phyloP scores from a whole-genome alignment of 1,139 yeast species.

The Kodamaea derodonti region DNA sequence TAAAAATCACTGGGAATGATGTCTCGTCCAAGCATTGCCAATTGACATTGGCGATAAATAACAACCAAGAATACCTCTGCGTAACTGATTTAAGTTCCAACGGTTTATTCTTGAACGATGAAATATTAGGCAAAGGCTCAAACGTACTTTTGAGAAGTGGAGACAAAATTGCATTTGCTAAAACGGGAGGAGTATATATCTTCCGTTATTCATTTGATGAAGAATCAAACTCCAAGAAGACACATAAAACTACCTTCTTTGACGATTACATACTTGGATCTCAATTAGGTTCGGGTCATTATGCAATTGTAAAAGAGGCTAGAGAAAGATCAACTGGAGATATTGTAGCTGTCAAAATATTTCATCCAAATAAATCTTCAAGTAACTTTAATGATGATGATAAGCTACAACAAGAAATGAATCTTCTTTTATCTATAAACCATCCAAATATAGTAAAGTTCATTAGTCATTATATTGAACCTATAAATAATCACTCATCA shows the following conservation, averaged over 20 bases:
- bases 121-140: slow-evolving; percentile 42
- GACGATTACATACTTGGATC: slow-evolving; percentile 60
- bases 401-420: slow-evolving; percentile 65
- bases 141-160: slow-evolving; percentile 55
- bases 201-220: slow-evolving; percentile 44
- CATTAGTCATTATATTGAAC: slow-evolving; percentile 66
- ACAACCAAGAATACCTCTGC: slow-evolving; percentile 40
- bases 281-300: slow-evolving; percentile 72
- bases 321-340: slow-evolving; percentile 53
- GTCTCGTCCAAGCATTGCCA: slow-evolving; percentile 67
- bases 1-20: slow-evolving; percentile 53
- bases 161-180: slow-evolving; percentile 61
- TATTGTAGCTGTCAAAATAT: slow-evolving; percentile 70
- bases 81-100: slow-evolving; percentile 61
- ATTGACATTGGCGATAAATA: slow-evolving; percentile 36
- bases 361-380: slow-evolving; percentile 55
- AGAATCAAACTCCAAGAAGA: slow-evolving; percentile 12
- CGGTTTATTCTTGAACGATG: slow-evolving; percentile 65
- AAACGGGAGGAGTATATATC: slow-evolving; percentile 51
- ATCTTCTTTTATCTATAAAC: slow-evolving; percentile 58
- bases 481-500: slow-evolving; percentile 47
- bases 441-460: slow-evolving; percentile 71
- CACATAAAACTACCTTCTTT: slow-evolving; percentile 39
- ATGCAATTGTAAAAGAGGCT: slow-evolving; percentile 74
- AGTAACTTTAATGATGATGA: slow-evolving; percentile 36